These are phyloP conservation scores for Panicum miliaceum DNA, from an alignment of 176 grass and related monocot species.

Conservation along the genomic window DNA sequence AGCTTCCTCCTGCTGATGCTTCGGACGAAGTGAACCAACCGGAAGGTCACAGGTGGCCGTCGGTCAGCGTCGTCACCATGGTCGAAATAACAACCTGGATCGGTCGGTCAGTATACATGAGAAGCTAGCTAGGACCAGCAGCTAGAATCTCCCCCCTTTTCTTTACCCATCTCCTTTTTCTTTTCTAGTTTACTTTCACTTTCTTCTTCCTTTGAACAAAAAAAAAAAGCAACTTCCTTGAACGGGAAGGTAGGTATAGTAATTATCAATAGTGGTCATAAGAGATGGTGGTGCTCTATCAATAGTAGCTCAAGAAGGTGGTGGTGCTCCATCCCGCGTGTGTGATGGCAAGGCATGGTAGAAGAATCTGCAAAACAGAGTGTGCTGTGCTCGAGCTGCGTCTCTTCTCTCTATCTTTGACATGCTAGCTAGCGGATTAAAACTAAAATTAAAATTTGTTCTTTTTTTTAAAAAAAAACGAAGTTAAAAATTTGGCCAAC, in stretches of 20 bases:
- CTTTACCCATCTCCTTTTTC: constrained; percentile 29
- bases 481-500: too few relatives aligned
- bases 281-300: constrained; percentile 18
- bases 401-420: not conserved
- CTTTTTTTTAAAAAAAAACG: too few relatives aligned
- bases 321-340: too few relatives aligned
- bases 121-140: constrained; percentile 19
- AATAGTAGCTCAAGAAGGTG: constrained; percentile 28
- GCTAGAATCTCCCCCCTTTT: constrained; percentile 34
- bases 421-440: not conserved
- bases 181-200: constrained; percentile 49
- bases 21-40: not conserved
- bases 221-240: constrained; percentile 47
- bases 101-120: constrained; percentile 37
- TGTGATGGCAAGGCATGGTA: not conserved
- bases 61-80: constrained; percentile 2
- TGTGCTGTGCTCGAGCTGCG: not conserved
- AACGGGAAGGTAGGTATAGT: constrained; percentile 75
- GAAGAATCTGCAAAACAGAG: constrained; percentile 15
- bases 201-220: constrained; percentile 44
- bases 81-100: not conserved
- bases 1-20: not conserved
- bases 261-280: constrained; percentile 62
- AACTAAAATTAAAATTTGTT: too few relatives aligned
- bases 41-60: not conserved